Evolutionary conservation across 2,329 filamentous ascomycete species (phyloP).

Genomic region (Sodiomyces alkalinus): DNA sequence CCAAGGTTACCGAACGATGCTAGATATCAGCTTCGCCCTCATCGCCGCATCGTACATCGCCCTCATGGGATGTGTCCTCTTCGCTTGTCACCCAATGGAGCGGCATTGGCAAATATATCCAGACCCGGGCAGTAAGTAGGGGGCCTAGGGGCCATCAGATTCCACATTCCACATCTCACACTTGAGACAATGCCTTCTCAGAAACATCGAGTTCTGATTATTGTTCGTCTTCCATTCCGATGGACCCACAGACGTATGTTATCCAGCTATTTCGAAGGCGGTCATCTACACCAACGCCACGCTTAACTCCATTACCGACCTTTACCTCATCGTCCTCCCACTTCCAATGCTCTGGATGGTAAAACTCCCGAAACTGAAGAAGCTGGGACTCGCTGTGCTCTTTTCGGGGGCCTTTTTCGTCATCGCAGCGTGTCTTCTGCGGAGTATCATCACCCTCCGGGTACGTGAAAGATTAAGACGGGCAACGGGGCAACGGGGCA

Average conservation of each 20-base stretch:
- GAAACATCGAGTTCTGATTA: neutral
- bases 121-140: constrained; percentile 30
- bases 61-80: constrained; percentile 28
- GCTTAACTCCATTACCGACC: constrained; percentile 14
- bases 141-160: no score
- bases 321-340: constrained; percentile 15
- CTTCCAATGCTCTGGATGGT: constrained; percentile 16
- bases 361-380: constrained; percentile 13
- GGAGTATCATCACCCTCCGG: constrained; percentile 14
- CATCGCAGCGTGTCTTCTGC: constrained; percentile 21
- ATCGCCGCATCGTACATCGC: constrained; percentile 28
- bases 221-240: neutral
- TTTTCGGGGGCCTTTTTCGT: constrained; percentile 25
- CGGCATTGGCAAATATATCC: constrained; percentile 39
- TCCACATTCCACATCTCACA: neutral
- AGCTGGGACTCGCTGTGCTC: constrained; percentile 20
- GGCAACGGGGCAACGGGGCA: no score
- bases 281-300: constrained; percentile 15
- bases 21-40: constrained; percentile 27
- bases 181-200: neutral
- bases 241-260: constrained; percentile 10
- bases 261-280: constrained; percentile 9
- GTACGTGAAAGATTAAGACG: constrained; percentile 11
- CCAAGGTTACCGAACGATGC: constrained; percentile 14
- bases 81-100: constrained; percentile 28